Base-by-base conservation (phyloP, 805 yeast genomes). In the Candida ipomoeae region DNA sequence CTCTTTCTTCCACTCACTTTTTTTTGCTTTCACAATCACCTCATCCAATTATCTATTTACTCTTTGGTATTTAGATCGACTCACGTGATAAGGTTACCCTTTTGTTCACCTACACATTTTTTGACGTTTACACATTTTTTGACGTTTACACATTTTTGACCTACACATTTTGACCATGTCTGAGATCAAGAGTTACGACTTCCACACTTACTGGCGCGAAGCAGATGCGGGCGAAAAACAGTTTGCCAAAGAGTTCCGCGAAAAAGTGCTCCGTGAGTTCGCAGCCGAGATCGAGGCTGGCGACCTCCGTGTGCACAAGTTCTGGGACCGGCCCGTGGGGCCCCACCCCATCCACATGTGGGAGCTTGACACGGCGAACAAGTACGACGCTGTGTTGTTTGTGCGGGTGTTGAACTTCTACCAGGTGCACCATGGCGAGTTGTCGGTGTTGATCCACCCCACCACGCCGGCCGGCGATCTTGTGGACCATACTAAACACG, bases 271-370 rank as follows among this genome's bases (percentile, higher is more conserved):
- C 31, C 47, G 60, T 46, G 77, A 74, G 44, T 77, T 80, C 54
- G 69, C 73, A 5, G 44, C 60, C 14, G 81, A 79, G 46, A 62
- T 76, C 29, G 72, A 61, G 26, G 52, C 61, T 1, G 80, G 79
- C 1, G 61, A 65, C 20, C 65, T 78, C 10, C 57, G 80, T 48
- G 69, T 79, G 3, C 69, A 71, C 62, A 71, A 71, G 50, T 64
- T 77, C 31, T 77, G 78, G 72, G 75, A 74, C 36, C 62, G 64
- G 40, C 77, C 81, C 23, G 59, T 81, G 29, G 86, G 86, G 0
- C 85, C 86, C 1, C 85, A 81, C 55, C 82, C 84, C 0, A 64
- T 75, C 31, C 74, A 70, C 36, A 81, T 81, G 85, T 81, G 80
- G 70, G 85, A 81, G 57, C 56, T 75, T 26, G 85, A 81, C 62